phyloP scores from a whole-genome alignment of 305 asterid species.

The Ilex paraguariensis region DNA sequence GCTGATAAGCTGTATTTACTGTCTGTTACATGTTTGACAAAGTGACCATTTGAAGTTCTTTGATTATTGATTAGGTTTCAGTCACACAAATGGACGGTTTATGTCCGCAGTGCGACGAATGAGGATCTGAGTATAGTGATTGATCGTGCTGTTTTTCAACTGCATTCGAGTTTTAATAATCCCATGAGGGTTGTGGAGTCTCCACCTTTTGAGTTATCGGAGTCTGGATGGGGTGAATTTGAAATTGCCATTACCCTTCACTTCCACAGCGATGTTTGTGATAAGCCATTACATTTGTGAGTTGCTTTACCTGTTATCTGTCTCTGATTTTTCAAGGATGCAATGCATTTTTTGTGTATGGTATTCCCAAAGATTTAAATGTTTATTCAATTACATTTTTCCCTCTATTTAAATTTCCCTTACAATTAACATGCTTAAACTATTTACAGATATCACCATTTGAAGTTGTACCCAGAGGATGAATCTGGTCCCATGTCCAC shows the following conservation, averaged over 20 bases:
- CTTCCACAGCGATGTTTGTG: conserved; percentile 67
- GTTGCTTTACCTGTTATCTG: conserved; percentile 29
- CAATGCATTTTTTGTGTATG: neutral
- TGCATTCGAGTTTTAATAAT: conserved; percentile 92
- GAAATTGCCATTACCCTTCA: conserved; percentile 87
- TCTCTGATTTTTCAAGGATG: neutral
- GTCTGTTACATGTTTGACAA: conserved; percentile 24
- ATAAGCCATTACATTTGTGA: conserved; percentile 93
- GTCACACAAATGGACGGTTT: conserved; percentile 89
- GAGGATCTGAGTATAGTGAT: conserved; percentile 84
- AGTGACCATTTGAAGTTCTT: conserved; percentile 15
- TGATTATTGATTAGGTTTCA: conserved; percentile 45
- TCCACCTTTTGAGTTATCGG: conserved; percentile 88
- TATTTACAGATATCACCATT: conserved; percentile 65
- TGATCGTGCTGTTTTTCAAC: conserved; percentile 77
- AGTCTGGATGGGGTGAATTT: conserved; percentile 98
- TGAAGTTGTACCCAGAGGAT: conserved; percentile 87
- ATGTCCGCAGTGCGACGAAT: conserved; percentile 79
- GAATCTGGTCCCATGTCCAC: conserved; percentile 73
- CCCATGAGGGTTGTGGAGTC: conserved; percentile 70
- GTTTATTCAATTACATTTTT: too few species aligned
- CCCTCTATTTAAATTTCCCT: too few species aligned
- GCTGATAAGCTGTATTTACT: conserved; percentile 4
- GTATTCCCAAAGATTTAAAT: too few species aligned
- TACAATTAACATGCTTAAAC: neutral